These are phyloP conservation scores for Aspergillus terreus DNA, from an alignment of 2,329 filamentous ascomycete species.

Conservation along the genomic window DNA sequence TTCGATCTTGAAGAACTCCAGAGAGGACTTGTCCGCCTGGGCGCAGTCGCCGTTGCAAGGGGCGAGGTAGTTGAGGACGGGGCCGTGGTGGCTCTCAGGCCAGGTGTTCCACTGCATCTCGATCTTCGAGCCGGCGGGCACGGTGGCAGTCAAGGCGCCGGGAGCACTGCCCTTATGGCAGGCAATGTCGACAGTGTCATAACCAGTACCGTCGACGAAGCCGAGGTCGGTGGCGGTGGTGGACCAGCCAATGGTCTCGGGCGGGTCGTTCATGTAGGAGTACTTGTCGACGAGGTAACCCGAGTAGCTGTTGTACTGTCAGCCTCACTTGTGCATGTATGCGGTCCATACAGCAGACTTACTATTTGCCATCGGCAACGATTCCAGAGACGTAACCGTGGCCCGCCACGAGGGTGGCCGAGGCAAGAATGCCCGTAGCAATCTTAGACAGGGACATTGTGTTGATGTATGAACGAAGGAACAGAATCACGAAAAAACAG, in stretches of 20 bases:
- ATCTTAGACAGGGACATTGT: constrained; percentile 26
- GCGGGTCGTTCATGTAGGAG: constrained; percentile 30
- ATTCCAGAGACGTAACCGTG: constrained; percentile 34
- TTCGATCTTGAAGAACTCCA: constrained; percentile 63
- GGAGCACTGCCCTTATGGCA: constrained; percentile 57
- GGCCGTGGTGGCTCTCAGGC: constrained; percentile 61
- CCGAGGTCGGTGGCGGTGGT: constrained; percentile 51
- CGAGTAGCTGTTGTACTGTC: constrained; percentile 31
- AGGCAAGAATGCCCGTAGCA: constrained; percentile 22
- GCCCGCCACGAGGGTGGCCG: constrained; percentile 29
- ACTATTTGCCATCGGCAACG: constrained; percentile 26
- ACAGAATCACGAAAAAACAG: constrained; percentile 10
- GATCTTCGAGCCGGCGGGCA: constrained; percentile 56
- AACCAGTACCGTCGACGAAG: constrained; percentile 49
- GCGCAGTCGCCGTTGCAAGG: constrained; percentile 55
- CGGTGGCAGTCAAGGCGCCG: constrained; percentile 47
- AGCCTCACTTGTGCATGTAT: constrained; percentile 9
- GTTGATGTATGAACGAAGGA: not conserved
- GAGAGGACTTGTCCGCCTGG: constrained; percentile 46
- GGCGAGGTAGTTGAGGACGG: constrained; percentile 62
- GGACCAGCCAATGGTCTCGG: constrained; percentile 52
- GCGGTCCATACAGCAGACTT: not conserved
- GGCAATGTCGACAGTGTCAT: constrained; percentile 52
- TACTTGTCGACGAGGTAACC: constrained; percentile 38
- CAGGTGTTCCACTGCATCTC: constrained; percentile 61